Conservation (phyloP, 2,329 filamentous ascomycete species). For the Elsinoe australis region DNA sequence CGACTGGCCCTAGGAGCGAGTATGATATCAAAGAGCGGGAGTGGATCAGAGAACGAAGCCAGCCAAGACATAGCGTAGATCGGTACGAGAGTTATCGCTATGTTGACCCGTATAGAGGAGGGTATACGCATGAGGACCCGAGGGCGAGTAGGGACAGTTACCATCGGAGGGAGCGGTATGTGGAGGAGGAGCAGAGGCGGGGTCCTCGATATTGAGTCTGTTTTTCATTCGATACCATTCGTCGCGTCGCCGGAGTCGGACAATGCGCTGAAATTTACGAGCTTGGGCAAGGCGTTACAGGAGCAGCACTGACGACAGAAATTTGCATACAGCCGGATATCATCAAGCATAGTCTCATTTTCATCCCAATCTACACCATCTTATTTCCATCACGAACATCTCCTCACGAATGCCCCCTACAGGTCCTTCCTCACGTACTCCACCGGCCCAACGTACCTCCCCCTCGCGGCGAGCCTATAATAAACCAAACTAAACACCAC, state of each 20-base stretch:
- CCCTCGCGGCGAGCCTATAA: conserved; percentile 12
- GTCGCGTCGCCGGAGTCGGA: no score
- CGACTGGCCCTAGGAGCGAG: conserved; percentile 24
- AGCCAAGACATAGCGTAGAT: conserved; percentile 4
- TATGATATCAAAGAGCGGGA: conserved; percentile 41
- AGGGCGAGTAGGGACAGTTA: conserved; percentile 23
- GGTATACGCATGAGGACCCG: conserved; percentile 22
- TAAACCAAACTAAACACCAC: conserved; percentile 20
- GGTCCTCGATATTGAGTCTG: background rate
- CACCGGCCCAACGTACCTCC: conserved; percentile 12
- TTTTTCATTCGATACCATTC: no score
- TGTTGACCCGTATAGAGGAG: conserved; percentile 15
- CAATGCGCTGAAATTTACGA: no score
- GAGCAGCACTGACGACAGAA: no score
- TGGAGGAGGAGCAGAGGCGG: conserved; percentile 20
- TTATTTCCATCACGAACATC: no score
- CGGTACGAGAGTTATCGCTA: background rate
- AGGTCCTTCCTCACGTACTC: conserved; percentile 17
- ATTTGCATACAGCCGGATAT: no score
- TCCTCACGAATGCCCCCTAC: background rate
- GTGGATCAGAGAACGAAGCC: conserved; percentile 18
- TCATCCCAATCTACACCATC: no score
- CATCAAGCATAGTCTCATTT: no score
- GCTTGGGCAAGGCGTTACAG: no score
- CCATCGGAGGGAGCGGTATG: conserved; percentile 20